A percentile compares a stretch with the other conserved stretches of the same genome.
Evolutionary conservation across 306 rosid genomes (phyloP).

Genomic region (Sindora glabra): DNA sequence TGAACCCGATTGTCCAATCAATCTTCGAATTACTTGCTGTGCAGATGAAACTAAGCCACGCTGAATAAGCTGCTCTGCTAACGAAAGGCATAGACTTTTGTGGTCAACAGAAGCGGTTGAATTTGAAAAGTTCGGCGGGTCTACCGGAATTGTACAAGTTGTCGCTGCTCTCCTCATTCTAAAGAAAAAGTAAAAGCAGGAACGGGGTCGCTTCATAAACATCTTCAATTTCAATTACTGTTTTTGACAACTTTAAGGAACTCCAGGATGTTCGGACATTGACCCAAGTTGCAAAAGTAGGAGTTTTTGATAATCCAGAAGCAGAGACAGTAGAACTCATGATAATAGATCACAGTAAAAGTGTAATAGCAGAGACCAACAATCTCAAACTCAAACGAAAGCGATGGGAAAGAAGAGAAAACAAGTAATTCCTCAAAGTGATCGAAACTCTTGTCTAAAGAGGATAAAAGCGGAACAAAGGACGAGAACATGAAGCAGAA

Average conservation of each 20-base stretch:
- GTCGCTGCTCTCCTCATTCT: slow-evolving; percentile 18
- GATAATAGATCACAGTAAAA: neutral
- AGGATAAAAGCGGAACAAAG: no score
- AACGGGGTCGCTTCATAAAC: slow-evolving; percentile 11
- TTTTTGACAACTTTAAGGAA: neutral
- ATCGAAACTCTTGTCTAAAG: no score
- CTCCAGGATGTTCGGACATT: neutral
- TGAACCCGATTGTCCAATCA: slow-evolving; percentile 16
- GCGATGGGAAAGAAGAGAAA: no score
- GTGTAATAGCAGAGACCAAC: no score
- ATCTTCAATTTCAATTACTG: neutral
- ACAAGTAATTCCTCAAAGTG: no score
- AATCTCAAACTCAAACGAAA: no score
- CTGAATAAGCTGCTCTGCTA: slow-evolving; percentile 20
- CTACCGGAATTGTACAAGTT: slow-evolving; percentile 18
- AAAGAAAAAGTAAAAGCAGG: slow-evolving; percentile 2
- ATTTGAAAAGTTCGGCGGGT: neutral
- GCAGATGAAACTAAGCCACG: slow-evolving; percentile 26
- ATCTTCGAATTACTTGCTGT: slow-evolving; percentile 26
- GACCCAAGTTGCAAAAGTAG: neutral
- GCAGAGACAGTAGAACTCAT: neutral
- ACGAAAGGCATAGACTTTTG: slow-evolving; percentile 17
- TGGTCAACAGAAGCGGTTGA: slow-evolving; percentile 14
- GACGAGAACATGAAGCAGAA: no score
- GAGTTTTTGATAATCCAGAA: neutral